A percentile compares a stretch with the other conserved stretches of the same genome.
These are phyloP conservation scores for Candida glaebosa DNA, from an alignment of 805 yeast genomes.

Conservation along the genomic window DNA sequence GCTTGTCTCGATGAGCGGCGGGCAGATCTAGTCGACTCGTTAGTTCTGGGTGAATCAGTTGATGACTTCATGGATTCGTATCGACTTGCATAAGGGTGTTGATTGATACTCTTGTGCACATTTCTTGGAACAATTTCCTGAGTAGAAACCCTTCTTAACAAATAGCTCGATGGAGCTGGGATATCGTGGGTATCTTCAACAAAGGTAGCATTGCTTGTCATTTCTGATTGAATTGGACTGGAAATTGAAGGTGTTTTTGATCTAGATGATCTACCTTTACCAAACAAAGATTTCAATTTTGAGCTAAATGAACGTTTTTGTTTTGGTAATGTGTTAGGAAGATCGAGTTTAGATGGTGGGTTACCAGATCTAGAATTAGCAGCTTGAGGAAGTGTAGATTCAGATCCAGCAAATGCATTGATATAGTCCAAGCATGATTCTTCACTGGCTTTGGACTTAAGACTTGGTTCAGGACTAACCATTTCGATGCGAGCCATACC, in stretches of 20 bases:
- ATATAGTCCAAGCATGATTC: background rate
- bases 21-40: background rate
- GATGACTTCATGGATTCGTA: background rate
- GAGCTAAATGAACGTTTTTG: slow-evolving; percentile 6
- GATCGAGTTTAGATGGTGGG: background rate
- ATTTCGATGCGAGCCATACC: background rate
- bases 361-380: background rate
- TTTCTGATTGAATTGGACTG: background rate
- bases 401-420: background rate
- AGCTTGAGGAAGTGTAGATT: background rate
- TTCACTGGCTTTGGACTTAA: background rate
- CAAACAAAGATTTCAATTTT: slow-evolving; percentile 5
- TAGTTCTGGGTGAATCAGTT: background rate
- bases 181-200: background rate
- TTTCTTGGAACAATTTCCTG: background rate
- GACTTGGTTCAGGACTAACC: background rate
- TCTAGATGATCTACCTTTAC: slow-evolving; percentile 2
- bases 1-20: background rate
- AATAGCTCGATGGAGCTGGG: background rate
- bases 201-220: background rate
- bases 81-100: slow-evolving; percentile 1
- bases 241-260: slow-evolving; percentile 1
- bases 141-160: background rate
- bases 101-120: background rate
- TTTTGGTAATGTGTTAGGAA: background rate